phyloP scores from a whole-genome alignment of 2,329 filamentous ascomycete genomes.

The Phoma sp. region DNA sequence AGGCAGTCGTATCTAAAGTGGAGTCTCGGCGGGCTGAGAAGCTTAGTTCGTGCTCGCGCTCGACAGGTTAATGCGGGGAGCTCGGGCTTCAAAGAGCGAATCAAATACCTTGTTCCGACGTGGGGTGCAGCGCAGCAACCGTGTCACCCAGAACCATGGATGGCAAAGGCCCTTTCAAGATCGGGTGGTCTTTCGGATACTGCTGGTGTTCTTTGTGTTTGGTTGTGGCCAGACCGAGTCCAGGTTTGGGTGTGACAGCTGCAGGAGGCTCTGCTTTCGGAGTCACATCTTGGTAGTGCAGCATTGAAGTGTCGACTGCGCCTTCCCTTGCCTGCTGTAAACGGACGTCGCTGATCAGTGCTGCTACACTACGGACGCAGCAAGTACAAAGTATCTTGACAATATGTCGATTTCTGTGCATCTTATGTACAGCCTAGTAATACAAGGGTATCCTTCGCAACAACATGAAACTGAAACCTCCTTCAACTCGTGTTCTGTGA shows the following conservation, averaged over 20 bases:
- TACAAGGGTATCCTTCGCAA: conserved; percentile 14
- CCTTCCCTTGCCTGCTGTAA: background rate
- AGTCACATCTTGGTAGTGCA: conserved; percentile 9
- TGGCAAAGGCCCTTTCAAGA: conserved; percentile 56
- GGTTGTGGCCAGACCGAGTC: conserved; percentile 16
- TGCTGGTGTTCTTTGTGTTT: conserved; percentile 15
- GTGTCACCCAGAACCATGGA: conserved; percentile 58
- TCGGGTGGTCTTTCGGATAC: conserved; percentile 22
- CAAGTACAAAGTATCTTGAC: background rate
- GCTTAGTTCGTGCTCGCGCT: conserved; percentile 5
- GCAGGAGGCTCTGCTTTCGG: conserved; percentile 15
- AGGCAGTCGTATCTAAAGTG: conserved; percentile 13
- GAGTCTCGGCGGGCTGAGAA: conserved; percentile 2
- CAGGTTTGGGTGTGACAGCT: conserved; percentile 21
- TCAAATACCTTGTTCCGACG: conserved; percentile 53
- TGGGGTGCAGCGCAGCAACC: conserved; percentile 48
- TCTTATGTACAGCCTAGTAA: conserved; percentile 8
- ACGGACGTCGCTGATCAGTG: background rate
- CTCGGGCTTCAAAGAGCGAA: conserved; percentile 9
- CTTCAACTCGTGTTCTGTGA: background rate
- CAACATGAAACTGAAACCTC: conserved; percentile 1
- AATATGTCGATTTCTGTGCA: background rate
- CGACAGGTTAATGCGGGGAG: conserved; percentile 8
- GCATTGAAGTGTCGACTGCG: conserved; percentile 3
- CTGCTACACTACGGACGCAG: background rate